Evolutionary conservation across 306 rosid genomes (phyloP).

Genomic region (Lathyrus oleraceus): DNA sequence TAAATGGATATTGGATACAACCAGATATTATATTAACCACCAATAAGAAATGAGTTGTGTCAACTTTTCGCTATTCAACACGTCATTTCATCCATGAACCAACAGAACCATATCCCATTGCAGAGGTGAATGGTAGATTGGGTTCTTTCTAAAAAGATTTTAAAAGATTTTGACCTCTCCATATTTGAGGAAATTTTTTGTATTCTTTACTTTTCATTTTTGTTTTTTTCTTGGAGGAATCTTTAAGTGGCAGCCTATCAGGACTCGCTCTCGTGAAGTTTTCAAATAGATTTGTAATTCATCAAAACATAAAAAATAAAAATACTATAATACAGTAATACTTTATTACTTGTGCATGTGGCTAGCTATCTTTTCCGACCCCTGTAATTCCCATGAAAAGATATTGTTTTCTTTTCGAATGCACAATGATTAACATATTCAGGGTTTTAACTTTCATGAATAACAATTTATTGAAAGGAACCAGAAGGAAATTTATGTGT

Average conservation of each 20-base stretch:
- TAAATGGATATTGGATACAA: slow-evolving; percentile 7
- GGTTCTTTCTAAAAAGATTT: background rate
- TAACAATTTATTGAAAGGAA: slow-evolving; percentile 12
- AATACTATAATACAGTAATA: background rate
- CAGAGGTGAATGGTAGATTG: background rate
- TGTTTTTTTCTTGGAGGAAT: slow-evolving; percentile 9
- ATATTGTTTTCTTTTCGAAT: background rate
- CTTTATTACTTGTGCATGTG: background rate
- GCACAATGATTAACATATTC: background rate
- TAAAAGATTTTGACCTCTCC: background rate
- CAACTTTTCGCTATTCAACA: background rate
- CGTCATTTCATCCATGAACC: slow-evolving; percentile 1
- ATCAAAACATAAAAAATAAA: no score
- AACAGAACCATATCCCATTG: background rate
- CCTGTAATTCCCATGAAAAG: slow-evolving; percentile 2
- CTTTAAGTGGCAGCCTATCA: background rate
- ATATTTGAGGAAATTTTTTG: slow-evolving; percentile 8
- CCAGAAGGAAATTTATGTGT: slow-evolving; percentile 4
- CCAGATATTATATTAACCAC: slow-evolving; percentile 20
- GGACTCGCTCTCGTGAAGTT: slow-evolving; percentile 3
- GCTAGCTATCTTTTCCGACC: background rate
- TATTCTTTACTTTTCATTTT: slow-evolving; percentile 2
- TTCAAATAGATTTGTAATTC: background rate
- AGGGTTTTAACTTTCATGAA: slow-evolving; percentile 13
- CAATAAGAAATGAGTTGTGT: background rate